These are phyloP conservation scores for Leccinum subgranulosum DNA, from an alignment of 768 basidiomycete species.

Conservation along the genomic window DNA sequence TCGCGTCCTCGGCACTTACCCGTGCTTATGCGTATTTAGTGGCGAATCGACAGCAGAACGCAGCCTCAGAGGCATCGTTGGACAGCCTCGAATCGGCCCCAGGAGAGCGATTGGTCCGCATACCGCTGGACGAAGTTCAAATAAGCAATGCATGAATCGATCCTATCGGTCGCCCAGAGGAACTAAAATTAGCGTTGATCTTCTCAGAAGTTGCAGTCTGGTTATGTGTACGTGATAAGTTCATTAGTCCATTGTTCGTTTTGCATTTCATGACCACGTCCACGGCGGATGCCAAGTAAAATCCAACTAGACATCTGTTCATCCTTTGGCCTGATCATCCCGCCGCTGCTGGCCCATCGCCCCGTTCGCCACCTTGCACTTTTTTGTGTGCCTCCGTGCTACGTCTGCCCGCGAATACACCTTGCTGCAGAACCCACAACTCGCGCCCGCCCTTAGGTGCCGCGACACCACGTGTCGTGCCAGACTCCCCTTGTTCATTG, in stretches of 20 bases:
- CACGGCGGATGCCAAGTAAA: no score
- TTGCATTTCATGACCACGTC: no score
- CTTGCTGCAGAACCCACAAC: conserved; percentile 24
- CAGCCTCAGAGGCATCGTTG: conserved; percentile 23
- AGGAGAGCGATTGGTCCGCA: conserved; percentile 69
- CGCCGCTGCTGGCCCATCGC: neutral
- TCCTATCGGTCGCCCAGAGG: neutral
- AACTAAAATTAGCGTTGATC: no score
- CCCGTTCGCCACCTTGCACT: conserved; percentile 26
- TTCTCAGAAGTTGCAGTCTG: no score
- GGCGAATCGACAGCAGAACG: conserved; percentile 40
- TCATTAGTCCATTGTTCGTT: no score
- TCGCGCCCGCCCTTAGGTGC: conserved; percentile 18
- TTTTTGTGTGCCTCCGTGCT: conserved; percentile 23
- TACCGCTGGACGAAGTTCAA: conserved; percentile 67
- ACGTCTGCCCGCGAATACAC: conserved; percentile 26
- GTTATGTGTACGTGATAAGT: no score
- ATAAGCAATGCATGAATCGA: conserved; percentile 15
- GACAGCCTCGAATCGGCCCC: conserved; percentile 17
- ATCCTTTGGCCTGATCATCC: conserved; percentile 1
- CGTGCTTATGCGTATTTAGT: conserved; percentile 35
- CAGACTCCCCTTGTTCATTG: conserved; percentile 27
- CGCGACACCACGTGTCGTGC: conserved; percentile 24
- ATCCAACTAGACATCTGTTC: neutral
- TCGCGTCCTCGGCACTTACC: neutral